Evolutionary conservation across 2,329 filamentous ascomycete species (phyloP).

Genomic region (Phoma sp.): DNA sequence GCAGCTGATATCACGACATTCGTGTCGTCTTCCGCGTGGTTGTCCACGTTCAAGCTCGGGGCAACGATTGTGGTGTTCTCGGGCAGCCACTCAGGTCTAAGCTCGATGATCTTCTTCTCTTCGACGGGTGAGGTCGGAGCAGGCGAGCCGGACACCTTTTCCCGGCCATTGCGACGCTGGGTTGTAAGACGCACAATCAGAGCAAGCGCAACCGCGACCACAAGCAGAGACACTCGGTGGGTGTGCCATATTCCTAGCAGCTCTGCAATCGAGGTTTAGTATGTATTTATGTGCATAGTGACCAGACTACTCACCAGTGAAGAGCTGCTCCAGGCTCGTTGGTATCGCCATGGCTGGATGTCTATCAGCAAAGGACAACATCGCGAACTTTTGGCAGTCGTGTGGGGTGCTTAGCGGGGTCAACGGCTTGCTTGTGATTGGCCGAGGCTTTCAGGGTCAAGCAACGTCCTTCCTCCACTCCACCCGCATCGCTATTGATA

Average conservation of each 20-base stretch:
- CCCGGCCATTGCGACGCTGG: slow-evolving; percentile 35
- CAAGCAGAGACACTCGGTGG: slow-evolving; percentile 42
- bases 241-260: slow-evolving; percentile 47
- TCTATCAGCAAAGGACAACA: background rate
- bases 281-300: background rate
- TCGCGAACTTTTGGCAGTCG: slow-evolving; percentile 18
- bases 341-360: slow-evolving; percentile 11
- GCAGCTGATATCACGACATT: slow-evolving; percentile 23
- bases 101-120: slow-evolving; percentile 40
- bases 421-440: slow-evolving; percentile 9
- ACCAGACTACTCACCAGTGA: slow-evolving; percentile 4
- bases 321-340: slow-evolving; percentile 12
- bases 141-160: slow-evolving; percentile 40
- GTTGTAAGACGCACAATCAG: slow-evolving; percentile 38
- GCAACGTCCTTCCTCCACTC: background rate
- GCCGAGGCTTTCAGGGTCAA: background rate
- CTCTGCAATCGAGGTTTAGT: slow-evolving; percentile 26
- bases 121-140: slow-evolving; percentile 40
- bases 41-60: slow-evolving; percentile 32
- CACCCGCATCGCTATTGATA: background rate
- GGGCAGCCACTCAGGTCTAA: slow-evolving; percentile 45
- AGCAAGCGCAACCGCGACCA: slow-evolving; percentile 39
- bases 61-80: slow-evolving; percentile 38
- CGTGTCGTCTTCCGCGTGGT: slow-evolving; percentile 38
- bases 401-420: slow-evolving; percentile 19